These are phyloP conservation scores for Ganoderma lucidum DNA, from an alignment of 1,284 basidiomycete species.

Conservation along the genomic window DNA sequence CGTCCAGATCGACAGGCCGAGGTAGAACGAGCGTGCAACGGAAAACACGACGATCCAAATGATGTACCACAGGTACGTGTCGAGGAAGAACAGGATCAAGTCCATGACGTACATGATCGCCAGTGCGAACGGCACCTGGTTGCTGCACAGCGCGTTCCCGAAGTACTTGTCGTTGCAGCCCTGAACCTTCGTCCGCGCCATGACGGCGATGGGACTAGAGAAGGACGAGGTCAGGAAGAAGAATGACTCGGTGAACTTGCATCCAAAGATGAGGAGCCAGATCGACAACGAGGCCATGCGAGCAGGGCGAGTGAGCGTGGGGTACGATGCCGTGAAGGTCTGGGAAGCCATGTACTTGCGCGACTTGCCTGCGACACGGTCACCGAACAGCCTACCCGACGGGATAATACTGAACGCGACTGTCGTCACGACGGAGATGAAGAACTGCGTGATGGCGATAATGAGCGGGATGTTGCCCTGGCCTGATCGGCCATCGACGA, in stretches of 20 bases:
- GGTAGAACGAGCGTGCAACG: slow-evolving; percentile 86
- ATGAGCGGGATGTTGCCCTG: slow-evolving; percentile 78
- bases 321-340: slow-evolving; percentile 97
- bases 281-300: slow-evolving; percentile 85
- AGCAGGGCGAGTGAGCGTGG: slow-evolving; percentile 68
- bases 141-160: slow-evolving; percentile 80
- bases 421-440: slow-evolving; percentile 84
- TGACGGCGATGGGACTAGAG: slow-evolving; percentile 90
- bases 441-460: slow-evolving; percentile 90
- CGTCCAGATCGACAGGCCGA: slow-evolving; percentile 96
- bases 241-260: slow-evolving; percentile 95
- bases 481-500: slow-evolving; percentile 69
- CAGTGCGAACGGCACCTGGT: slow-evolving; percentile 91
- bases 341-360: slow-evolving; percentile 97
- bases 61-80: slow-evolving; percentile 97
- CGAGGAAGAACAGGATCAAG: slow-evolving; percentile 93
- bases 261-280: slow-evolving; percentile 90
- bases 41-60: slow-evolving; percentile 97
- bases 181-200: slow-evolving; percentile 91
- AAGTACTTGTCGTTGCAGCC: slow-evolving; percentile 86
- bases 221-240: slow-evolving; percentile 96
- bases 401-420: slow-evolving; percentile 86
- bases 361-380: slow-evolving; percentile 92
- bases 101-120: slow-evolving; percentile 99
- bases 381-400: slow-evolving; percentile 94